phyloP scores from a whole-genome alignment of 305 asterid genomes.

The Solanum hybrid region DNA sequence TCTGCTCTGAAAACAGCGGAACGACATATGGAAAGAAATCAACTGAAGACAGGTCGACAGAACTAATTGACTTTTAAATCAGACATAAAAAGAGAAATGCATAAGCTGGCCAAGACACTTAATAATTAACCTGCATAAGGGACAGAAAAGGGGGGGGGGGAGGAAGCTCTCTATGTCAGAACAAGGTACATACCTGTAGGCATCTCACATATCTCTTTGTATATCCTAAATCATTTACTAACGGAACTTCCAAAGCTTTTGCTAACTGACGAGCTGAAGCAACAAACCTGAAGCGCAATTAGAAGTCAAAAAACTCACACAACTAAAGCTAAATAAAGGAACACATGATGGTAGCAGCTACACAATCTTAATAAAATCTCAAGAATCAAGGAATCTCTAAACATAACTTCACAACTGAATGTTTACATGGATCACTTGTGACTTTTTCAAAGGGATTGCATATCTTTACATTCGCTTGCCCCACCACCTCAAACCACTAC shows the following conservation, averaged over 20 bases:
- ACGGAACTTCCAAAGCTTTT: slow-evolving; percentile 93
- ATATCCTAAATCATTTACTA: slow-evolving; percentile 94
- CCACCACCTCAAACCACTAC: neutral
- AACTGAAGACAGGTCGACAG: neutral
- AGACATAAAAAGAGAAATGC: neutral
- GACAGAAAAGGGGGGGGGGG: neutral
- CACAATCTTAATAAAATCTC: neutral
- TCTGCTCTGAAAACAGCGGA: neutral
- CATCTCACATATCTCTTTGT: slow-evolving; percentile 94
- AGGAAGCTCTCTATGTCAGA: neutral
- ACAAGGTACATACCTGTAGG: slow-evolving; percentile 57
- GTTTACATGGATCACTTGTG: neutral
- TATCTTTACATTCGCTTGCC: neutral
- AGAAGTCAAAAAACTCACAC: neutral
- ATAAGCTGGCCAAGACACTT: neutral
- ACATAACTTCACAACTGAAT: neutral
- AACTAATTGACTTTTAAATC: neutral
- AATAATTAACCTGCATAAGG: neutral
- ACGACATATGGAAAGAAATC: neutral
- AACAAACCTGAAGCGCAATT: slow-evolving; percentile 50
- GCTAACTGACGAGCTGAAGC: slow-evolving; percentile 95
- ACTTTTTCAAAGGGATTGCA: neutral
- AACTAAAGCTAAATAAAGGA: neutral
- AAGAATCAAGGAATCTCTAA: neutral
- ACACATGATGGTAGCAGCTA: neutral